These are phyloP conservation scores for Ceratocystis variospora DNA, from an alignment of 2,329 filamentous ascomycete genomes.

Conservation along the genomic window DNA sequence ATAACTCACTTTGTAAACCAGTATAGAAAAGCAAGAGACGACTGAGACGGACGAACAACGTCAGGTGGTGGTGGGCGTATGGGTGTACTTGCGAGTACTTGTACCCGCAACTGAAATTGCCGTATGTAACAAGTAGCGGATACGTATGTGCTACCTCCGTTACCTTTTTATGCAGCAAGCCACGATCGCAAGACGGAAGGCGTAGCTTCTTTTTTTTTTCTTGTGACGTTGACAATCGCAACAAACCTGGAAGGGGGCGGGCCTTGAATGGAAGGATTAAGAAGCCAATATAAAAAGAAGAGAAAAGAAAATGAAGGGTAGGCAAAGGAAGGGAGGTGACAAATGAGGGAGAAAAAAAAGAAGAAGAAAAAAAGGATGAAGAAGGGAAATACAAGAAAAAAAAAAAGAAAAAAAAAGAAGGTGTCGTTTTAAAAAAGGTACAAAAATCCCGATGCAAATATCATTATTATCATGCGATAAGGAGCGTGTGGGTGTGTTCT, in stretches of 20 bases:
- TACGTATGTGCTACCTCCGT: background rate
- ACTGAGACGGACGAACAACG: background rate
- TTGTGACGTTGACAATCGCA: background rate
- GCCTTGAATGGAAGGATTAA: background rate
- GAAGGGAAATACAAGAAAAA: background rate
- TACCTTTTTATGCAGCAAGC: background rate
- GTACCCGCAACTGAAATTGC: background rate
- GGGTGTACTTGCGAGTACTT: background rate
- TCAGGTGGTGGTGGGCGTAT: background rate
- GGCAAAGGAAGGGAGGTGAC: background rate
- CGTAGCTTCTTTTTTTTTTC: slow-evolving; percentile 6
- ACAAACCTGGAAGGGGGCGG: background rate
- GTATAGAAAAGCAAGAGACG: background rate
- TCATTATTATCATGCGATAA: slow-evolving; percentile 7
- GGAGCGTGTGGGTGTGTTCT: background rate
- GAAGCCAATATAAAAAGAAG: slow-evolving; percentile 1
- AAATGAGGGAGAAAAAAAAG: background rate
- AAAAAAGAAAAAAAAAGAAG: background rate
- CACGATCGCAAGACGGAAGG: background rate
- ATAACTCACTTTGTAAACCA: background rate
- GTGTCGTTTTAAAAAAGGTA: slow-evolving; percentile 2
- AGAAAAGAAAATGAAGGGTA: background rate
- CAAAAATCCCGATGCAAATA: background rate
- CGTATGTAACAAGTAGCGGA: background rate
- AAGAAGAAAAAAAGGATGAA: background rate